A percentile compares a stretch with the other conserved stretches of the same genome.
Evolutionary conservation across 2,329 filamentous ascomycete genomes (phyloP).

Genomic region (Aspergillus novoparasiticus): DNA sequence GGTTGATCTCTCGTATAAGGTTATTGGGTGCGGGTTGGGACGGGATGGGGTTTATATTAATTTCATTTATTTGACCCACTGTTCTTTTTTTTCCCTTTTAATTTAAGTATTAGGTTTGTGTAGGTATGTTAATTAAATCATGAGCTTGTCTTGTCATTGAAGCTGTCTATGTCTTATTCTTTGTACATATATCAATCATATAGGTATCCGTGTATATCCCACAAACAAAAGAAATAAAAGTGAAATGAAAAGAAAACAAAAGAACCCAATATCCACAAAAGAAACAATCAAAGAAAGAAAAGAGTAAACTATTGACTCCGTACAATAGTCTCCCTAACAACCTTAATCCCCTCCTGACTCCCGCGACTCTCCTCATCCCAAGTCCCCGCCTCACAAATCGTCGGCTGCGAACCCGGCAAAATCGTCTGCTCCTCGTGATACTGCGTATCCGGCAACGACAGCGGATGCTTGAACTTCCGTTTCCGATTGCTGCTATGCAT

Average conservation of each 20-base stretch:
- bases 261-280: too few relatives aligned
- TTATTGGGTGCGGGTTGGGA: background rate
- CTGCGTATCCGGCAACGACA: constrained; percentile 34
- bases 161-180: too few relatives aligned
- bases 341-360: constrained; percentile 32
- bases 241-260: too few relatives aligned
- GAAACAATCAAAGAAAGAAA: too few relatives aligned
- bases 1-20: background rate
- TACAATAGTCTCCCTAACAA: constrained; percentile 33
- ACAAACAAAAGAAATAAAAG: too few relatives aligned
- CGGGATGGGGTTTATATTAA: background rate
- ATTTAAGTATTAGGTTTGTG: background rate
- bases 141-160: too few relatives aligned
- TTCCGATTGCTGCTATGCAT: constrained; percentile 13
- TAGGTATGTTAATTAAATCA: background rate
- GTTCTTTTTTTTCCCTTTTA: background rate
- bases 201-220: too few relatives aligned
- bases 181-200: too few relatives aligned
- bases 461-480: constrained; percentile 33
- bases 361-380: constrained; percentile 19
- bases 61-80: background rate
- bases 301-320: too few relatives aligned
- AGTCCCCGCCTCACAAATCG: constrained; percentile 25
- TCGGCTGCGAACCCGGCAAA: constrained; percentile 19
- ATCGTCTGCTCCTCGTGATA: constrained; percentile 37